Evolutionary conservation across 2,329 filamentous ascomycete species (phyloP).

Genomic region (Arthrobotrys sphaeroides): DNA sequence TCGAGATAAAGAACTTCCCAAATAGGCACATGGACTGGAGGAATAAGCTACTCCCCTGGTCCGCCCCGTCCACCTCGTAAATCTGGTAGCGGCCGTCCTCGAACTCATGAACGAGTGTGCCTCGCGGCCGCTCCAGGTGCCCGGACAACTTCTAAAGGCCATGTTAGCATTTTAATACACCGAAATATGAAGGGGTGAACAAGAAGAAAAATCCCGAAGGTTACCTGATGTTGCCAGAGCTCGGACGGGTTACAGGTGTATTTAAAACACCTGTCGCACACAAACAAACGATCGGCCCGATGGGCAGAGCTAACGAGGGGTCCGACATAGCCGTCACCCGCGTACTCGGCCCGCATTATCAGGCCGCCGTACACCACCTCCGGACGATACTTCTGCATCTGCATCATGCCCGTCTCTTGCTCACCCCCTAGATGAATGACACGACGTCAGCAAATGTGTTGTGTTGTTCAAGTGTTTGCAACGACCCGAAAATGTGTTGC

Average conservation of each 20-base stretch:
- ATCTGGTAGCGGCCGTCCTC: conserved; percentile 81
- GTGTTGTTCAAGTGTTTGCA: background rate
- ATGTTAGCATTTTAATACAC: conserved; percentile 49
- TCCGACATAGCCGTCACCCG: conserved; percentile 29
- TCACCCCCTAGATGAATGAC: conserved; percentile 10
- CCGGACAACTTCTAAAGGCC: conserved; percentile 47
- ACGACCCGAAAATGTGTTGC: background rate
- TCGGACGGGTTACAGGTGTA: conserved; percentile 75
- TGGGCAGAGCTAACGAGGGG: conserved; percentile 16
- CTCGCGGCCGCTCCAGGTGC: conserved; percentile 58
- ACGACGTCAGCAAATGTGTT: background rate
- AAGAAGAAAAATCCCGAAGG: conserved; percentile 55
- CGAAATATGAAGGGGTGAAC: conserved; percentile 59
- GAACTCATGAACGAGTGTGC: conserved; percentile 62
- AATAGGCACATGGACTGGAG: conserved; percentile 96
- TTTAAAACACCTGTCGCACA: conserved; percentile 94
- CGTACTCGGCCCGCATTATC: conserved; percentile 28
- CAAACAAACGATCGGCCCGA: conserved; percentile 68
- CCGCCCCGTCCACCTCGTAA: conserved; percentile 89
- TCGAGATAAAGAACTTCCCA: conserved; percentile 96
- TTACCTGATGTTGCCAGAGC: conserved; percentile 63
- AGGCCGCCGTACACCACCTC: conserved; percentile 27
- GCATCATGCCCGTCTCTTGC: conserved; percentile 18
- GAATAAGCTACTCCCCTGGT: conserved; percentile 75
- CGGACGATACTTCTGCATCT: conserved; percentile 6